Conservation (phyloP, 176 grass and related monocot genomes). For the Otatea glauca region DNA sequence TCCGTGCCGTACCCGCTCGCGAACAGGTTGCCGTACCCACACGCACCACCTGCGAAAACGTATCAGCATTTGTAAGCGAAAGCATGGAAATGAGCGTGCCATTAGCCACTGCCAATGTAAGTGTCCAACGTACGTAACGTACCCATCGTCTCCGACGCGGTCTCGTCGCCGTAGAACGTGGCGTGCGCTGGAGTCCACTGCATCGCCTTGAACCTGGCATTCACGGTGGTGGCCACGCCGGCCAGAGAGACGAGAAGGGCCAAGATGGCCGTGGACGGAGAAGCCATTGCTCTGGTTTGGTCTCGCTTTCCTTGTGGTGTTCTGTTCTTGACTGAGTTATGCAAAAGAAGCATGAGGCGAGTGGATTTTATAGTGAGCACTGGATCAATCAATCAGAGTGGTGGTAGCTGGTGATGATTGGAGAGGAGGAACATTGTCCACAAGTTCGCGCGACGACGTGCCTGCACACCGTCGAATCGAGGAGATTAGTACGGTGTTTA, state of each 20-base stretch:
- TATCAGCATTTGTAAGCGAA: neutral
- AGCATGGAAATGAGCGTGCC: neutral
- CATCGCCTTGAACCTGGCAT: slow-evolving; percentile 59
- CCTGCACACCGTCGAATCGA: slow-evolving; percentile 12
- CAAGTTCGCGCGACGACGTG: slow-evolving; percentile 36
- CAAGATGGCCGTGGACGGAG: slow-evolving; percentile 21
- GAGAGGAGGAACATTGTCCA: slow-evolving; percentile 8
- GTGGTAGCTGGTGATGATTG: slow-evolving; percentile 33
- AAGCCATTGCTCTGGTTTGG: slow-evolving; percentile 38
- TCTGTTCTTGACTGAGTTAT: slow-evolving; percentile 7
- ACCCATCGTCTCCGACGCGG: slow-evolving; percentile 70
- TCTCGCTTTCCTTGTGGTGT: neutral
- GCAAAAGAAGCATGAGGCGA: neutral
- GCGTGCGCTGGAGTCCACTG: slow-evolving; percentile 71
- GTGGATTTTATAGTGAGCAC: slow-evolving; percentile 38
- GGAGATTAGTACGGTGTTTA: slow-evolving; percentile 37
- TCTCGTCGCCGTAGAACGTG: slow-evolving; percentile 89
- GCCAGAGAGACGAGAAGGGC: slow-evolving; percentile 39
- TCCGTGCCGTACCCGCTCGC: slow-evolving; percentile 60
- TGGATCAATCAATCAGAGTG: slow-evolving; percentile 8
- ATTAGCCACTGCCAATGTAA: neutral
- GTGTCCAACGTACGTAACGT: neutral
- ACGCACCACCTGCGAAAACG: slow-evolving; percentile 63
- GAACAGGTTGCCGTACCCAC: slow-evolving; percentile 70
- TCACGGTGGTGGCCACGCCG: slow-evolving; percentile 29